phyloP scores from a whole-genome alignment of 2,329 filamentous ascomycete genomes.

The Monosporascus sp. region DNA sequence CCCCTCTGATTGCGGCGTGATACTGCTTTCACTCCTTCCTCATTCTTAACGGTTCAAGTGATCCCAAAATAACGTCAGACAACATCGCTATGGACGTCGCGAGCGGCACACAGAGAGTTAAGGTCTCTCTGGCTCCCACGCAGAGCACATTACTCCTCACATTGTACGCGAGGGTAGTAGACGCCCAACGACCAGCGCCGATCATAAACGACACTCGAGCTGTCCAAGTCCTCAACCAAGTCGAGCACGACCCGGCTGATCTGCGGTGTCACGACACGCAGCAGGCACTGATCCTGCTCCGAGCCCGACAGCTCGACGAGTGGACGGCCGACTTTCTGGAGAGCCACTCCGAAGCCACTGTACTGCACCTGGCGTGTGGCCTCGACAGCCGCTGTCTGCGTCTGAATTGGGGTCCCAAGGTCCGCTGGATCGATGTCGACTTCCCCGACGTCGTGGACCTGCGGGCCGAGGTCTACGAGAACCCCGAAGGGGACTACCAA shows the following conservation, averaged over 20 bases:
- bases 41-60: too few relatives aligned
- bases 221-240: constrained; percentile 10
- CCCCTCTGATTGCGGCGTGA: too few relatives aligned
- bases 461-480: constrained; percentile 20
- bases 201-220: constrained; percentile 18
- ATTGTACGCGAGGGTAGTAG: constrained; percentile 17
- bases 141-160: constrained; percentile 21
- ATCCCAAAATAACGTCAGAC: not conserved
- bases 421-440: constrained; percentile 31
- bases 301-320: constrained; percentile 15
- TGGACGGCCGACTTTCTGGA: constrained; percentile 22
- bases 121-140: constrained; percentile 13
- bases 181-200: constrained; percentile 11
- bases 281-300: constrained; percentile 9
- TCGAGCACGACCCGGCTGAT: constrained; percentile 19
- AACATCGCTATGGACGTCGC: not conserved
- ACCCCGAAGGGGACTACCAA: constrained; percentile 20
- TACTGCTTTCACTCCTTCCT: too few relatives aligned
- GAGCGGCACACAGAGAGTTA: constrained; percentile 1
- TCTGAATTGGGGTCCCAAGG: constrained; percentile 14
- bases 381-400: constrained; percentile 25
- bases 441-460: constrained; percentile 29
- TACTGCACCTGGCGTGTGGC: constrained; percentile 28
- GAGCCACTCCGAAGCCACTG: constrained; percentile 17
- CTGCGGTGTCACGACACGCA: constrained; percentile 9